Conservation (phyloP, 768 basidiomycete species). For the Crucibulum laeve region DNA sequence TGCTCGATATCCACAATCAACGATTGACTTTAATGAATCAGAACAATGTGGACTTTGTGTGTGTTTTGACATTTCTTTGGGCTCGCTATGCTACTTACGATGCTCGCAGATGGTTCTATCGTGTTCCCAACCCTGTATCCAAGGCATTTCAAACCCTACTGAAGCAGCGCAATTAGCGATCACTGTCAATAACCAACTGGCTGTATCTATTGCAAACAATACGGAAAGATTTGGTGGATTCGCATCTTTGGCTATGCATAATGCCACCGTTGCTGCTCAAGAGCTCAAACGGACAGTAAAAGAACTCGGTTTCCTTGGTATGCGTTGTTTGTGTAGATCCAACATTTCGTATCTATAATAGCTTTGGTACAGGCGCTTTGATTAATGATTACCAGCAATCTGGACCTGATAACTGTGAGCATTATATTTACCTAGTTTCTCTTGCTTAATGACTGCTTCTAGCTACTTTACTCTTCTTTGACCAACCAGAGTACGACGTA, state of each 20-base stretch:
- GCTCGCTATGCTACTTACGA: not conserved
- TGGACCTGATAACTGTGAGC: conserved; percentile 30
- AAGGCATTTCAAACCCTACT: conserved; percentile 30
- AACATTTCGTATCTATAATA: not conserved
- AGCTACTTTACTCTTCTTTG: conserved; percentile 33
- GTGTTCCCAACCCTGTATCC: conserved; percentile 31
- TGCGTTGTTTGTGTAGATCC: not conserved
- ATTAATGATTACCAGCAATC: conserved; percentile 42
- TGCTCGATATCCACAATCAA: conserved; percentile 35
- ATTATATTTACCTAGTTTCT: not conserved
- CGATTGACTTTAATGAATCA: conserved; percentile 30
- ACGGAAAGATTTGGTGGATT: conserved; percentile 37
- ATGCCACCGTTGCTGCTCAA: conserved; percentile 33
- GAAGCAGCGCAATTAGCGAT: conserved; percentile 28
- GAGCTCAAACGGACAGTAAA: conserved; percentile 35
- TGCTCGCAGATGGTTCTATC: conserved; percentile 31
- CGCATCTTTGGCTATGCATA: conserved; percentile 39
- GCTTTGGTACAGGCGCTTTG: conserved; percentile 23
- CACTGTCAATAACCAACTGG: conserved; percentile 30
- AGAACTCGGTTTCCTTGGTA: conserved; percentile 35
- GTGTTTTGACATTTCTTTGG: conserved; percentile 1
- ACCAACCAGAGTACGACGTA: conserved; percentile 32
- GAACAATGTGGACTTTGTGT: conserved; percentile 32
- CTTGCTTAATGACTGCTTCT: not conserved
- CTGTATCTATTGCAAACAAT: conserved; percentile 31